Evolutionary conservation across 495 filamentous ascomycete genomes (phyloP).

Genomic region (Neurospora sp.): DNA sequence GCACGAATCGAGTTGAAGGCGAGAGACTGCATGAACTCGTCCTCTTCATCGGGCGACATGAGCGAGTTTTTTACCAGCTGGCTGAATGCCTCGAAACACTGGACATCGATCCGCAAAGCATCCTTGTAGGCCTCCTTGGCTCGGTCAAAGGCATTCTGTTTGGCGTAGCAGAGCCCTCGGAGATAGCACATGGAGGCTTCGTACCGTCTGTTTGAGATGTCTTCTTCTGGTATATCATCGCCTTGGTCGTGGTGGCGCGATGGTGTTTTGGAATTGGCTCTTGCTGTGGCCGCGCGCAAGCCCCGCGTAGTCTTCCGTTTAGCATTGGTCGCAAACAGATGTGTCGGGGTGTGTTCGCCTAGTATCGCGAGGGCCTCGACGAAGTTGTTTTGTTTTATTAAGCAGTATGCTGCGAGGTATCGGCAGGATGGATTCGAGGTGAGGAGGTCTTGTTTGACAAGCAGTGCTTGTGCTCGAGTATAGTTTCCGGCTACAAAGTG

Average conservation of each 20-base stretch:
- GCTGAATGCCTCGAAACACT: constrained; percentile 97
- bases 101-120: constrained; percentile 90
- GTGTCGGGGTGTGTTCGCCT: constrained; percentile 83
- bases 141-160: constrained; percentile 94
- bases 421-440: constrained; percentile 71
- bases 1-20: constrained; percentile 76
- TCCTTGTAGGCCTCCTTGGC: constrained; percentile 98
- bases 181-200: constrained; percentile 98
- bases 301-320: constrained; percentile 43
- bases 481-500: constrained; percentile 93
- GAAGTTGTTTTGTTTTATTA: constrained; percentile 80
- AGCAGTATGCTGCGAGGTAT: constrained; percentile 87
- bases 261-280: constrained; percentile 35
- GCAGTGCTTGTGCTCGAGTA: constrained; percentile 73
- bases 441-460: constrained; percentile 77
- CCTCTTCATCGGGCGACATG: constrained; percentile 96
- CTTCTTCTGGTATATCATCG: constrained; percentile 53
- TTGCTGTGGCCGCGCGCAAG: constrained; percentile 30
- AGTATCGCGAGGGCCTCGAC: constrained; percentile 82
- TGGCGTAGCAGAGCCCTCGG: constrained; percentile 86
- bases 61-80: constrained; percentile 95
- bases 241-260: constrained; percentile 39
- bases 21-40: constrained; percentile 80
- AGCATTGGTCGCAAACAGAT: constrained; percentile 60
- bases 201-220: constrained; percentile 64